phyloP scores from a whole-genome alignment of 1,139 yeast species.

The Blastobotrys niveus region DNA sequence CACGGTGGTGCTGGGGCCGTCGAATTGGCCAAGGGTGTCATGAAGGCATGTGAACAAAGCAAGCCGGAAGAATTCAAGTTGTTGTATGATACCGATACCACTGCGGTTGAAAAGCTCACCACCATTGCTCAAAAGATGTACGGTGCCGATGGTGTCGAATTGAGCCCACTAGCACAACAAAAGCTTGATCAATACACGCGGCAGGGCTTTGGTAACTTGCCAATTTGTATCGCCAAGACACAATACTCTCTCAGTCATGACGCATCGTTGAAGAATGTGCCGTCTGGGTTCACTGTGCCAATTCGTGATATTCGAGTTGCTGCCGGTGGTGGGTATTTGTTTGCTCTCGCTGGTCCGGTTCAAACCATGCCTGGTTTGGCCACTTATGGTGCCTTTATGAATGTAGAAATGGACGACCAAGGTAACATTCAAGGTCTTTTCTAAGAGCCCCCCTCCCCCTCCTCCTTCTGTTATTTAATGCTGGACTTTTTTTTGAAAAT shows the following conservation, averaged over 20 bases:
- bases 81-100: conserved; percentile 63
- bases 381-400: conserved; percentile 95
- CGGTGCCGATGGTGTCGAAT: conserved; percentile 88
- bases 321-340: conserved; percentile 94
- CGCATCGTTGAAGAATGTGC: conserved; percentile 89
- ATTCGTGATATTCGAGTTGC: conserved; percentile 91
- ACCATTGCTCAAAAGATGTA: conserved; percentile 87
- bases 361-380: conserved; percentile 98
- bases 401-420: conserved; percentile 86
- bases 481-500: too few species aligned
- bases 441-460: too few species aligned
- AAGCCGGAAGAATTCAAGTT: conserved; percentile 54
- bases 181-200: conserved; percentile 78
- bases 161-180: conserved; percentile 75
- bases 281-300: conserved; percentile 90
- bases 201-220: conserved; percentile 89
- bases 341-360: conserved; percentile 95
- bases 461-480: too few species aligned
- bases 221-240: conserved; percentile 96
- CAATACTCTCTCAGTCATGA: conserved; percentile 96
- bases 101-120: conserved; percentile 78
- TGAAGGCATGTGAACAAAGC: conserved; percentile 58
- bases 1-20: conserved; percentile 96
- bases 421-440: conserved; percentile 96
- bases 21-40: conserved; percentile 78